Evolutionary conservation across 495 filamentous ascomycete genomes (phyloP), one percentile per base, ranked within the genome.

Genomic region (Tetracladium marchalianum): DNA sequence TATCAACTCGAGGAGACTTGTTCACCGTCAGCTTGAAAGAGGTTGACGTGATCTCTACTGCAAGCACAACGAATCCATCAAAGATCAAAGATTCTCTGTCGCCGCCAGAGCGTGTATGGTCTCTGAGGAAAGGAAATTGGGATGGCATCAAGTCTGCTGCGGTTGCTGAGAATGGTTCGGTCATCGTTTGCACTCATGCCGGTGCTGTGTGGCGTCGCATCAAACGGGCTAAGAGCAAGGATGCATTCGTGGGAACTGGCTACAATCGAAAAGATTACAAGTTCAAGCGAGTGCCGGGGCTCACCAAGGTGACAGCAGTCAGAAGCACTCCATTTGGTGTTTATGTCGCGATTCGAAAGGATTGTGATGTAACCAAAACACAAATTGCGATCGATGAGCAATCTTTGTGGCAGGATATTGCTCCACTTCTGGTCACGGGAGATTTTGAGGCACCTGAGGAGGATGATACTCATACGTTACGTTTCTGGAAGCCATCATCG

Each of bases 151-250:
- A 73, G 50, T 93, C 95, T 53, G 84, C 94, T 13, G 85, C 79
- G 50, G 81, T 98, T 5, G 87, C 88, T 11, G 87, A 93, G 60
- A 85, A 96, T 67, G 93, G 89, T 6, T 95, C 89, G 2, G 87
- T 98, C 49, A 94, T 98, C 47, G 78, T 98, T 47, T 90, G 87
- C 53, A 97, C 92, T 1, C 73, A 86, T 46, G 88, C 87, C 32
- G 92, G 92, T 5, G 90, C 85, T 37, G 90, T 95, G 1, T 98
- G 90, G 90, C 79, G 75, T 45, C 80, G 90, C 39, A 75, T 87
- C 46, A 88, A 85, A 55, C 75, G 93, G 52, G 70, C 74, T 8
- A 90, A 89, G 49, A 76, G 78, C 49, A 95, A 94, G 56, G 80
- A 86, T 56, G 72, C 81, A 0, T 76, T 68, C 42, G 66, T 70